phyloP scores from a whole-genome alignment of 768 basidiomycete genomes.

The Sporobolomyces phaffii region DNA sequence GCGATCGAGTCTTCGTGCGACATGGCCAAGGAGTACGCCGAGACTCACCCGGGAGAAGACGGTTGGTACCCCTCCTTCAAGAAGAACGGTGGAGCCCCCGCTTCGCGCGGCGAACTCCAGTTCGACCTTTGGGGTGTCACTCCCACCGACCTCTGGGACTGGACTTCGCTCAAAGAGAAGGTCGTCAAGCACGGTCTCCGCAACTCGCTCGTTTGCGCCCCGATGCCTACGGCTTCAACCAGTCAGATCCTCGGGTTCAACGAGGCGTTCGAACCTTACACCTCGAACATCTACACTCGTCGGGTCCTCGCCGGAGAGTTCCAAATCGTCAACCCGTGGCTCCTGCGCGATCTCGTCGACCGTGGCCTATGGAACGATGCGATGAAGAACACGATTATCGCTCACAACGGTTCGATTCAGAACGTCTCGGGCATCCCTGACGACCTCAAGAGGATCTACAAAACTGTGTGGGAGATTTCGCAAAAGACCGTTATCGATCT shows the following conservation, averaged over 20 bases:
- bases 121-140: constrained; percentile 93
- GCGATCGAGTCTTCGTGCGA: constrained; percentile 86
- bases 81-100: constrained; percentile 86
- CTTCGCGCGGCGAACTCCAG: constrained; percentile 76
- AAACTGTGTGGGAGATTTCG: constrained; percentile 99
- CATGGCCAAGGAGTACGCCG: constrained; percentile 56
- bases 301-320: constrained; percentile 99
- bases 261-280: constrained; percentile 99
- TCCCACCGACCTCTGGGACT: constrained; percentile 87
- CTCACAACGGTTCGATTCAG: constrained; percentile 64
- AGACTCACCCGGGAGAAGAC: constrained; percentile 30
- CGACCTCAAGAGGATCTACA: constrained; percentile 94
- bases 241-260: constrained; percentile 97
- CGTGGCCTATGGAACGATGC: constrained; percentile 92
- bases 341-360: constrained; percentile 94
- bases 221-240: constrained; percentile 99
- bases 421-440: constrained; percentile 71
- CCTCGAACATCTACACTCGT: constrained; percentile 97
- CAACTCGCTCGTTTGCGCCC: constrained; percentile 83
- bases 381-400: constrained; percentile 99
- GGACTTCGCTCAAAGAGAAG: constrained; percentile 77
- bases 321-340: constrained; percentile 98
- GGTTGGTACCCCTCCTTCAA: constrained; percentile 59
- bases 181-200: constrained; percentile 72
- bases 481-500: constrained; percentile 98